Percentiles rank a stretch among this genome's conserved stretches.
phyloP scores from a whole-genome alignment of 1,284 basidiomycete species.

The Cerioporus squamosus region DNA sequence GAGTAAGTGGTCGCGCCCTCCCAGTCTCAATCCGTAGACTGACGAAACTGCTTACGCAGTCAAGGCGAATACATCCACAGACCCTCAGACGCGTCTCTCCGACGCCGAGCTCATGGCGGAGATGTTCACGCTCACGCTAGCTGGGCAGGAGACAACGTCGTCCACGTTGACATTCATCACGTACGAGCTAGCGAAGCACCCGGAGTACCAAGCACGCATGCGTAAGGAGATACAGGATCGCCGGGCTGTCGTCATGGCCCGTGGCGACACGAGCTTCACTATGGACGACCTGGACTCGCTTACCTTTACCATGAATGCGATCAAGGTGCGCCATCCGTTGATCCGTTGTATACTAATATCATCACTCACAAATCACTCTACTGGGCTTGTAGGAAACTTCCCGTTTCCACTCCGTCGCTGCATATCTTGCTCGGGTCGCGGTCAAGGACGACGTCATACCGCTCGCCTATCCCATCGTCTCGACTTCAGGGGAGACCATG shows the following conservation, averaged over 20 bases:
- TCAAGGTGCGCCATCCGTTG: conserved; percentile 13
- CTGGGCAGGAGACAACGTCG: conserved; percentile 32
- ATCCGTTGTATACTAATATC: no score
- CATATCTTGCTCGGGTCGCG: conserved; percentile 35
- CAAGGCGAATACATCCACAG: conserved; percentile 52
- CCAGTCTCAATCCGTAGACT: conserved; percentile 3
- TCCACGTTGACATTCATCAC: conserved; percentile 30
- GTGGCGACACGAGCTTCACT: conserved; percentile 30
- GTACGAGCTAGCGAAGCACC: conserved; percentile 34
- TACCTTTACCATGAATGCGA: conserved; percentile 17
- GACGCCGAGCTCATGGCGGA: conserved; percentile 54
- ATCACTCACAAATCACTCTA: no score
- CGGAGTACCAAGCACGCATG: conserved; percentile 31
- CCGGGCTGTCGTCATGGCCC: conserved; percentile 22
- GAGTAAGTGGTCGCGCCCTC: conserved; percentile 28
- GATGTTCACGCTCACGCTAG: conserved; percentile 45
- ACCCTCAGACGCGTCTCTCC: conserved; percentile 46
- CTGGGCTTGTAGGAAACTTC: conserved; percentile 45
- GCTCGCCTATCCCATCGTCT: conserved; percentile 39
- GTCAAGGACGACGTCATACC: conserved; percentile 44
- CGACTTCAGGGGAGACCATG: conserved; percentile 35
- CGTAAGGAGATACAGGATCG: conserved; percentile 33
- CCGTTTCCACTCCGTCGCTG: conserved; percentile 41
- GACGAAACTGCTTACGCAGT: conserved; percentile 36
- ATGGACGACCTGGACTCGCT: conserved; percentile 36